Evolutionary conservation across 2,329 filamentous ascomycete genomes (phyloP).

Genomic region (Cytospora schulzeri): DNA sequence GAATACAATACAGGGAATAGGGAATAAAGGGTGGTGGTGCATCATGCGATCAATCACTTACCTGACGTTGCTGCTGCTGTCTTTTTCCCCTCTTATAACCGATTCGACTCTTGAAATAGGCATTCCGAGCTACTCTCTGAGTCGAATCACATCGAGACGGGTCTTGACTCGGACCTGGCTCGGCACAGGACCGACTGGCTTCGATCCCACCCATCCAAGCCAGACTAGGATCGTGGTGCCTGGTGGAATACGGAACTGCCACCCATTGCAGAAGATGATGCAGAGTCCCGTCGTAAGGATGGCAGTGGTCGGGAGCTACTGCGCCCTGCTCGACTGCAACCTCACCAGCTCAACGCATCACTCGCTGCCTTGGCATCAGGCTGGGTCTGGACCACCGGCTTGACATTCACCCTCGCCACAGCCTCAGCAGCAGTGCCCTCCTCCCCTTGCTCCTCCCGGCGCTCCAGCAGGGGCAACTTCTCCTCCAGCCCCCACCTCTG

Average conservation of each 20-base stretch:
- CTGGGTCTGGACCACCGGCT: slow-evolving; percentile 15
- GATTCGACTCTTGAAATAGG: not conserved
- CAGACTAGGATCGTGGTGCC: not conserved
- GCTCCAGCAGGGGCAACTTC: slow-evolving; percentile 24
- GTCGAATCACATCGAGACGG: not conserved
- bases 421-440: slow-evolving; percentile 11
- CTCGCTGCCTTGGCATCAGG: slow-evolving; percentile 21
- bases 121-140: not conserved
- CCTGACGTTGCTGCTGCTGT: not conserved
- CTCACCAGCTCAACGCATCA: slow-evolving; percentile 35
- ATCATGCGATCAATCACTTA: not conserved
- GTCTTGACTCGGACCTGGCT: not conserved
- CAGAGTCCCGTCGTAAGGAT: not conserved
- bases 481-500: slow-evolving; percentile 37
- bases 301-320: too few species aligned
- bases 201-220: not conserved
- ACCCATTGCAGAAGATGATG: not conserved
- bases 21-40: not conserved
- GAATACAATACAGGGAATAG: too few species aligned
- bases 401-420: slow-evolving; percentile 24
- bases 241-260: not conserved
- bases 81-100: not conserved
- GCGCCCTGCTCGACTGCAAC: not conserved
- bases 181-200: not conserved
- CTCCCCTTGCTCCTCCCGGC: slow-evolving; percentile 23